Conservation (phyloP, 768 basidiomycete genomes). For the Tylopilus sp. region DNA sequence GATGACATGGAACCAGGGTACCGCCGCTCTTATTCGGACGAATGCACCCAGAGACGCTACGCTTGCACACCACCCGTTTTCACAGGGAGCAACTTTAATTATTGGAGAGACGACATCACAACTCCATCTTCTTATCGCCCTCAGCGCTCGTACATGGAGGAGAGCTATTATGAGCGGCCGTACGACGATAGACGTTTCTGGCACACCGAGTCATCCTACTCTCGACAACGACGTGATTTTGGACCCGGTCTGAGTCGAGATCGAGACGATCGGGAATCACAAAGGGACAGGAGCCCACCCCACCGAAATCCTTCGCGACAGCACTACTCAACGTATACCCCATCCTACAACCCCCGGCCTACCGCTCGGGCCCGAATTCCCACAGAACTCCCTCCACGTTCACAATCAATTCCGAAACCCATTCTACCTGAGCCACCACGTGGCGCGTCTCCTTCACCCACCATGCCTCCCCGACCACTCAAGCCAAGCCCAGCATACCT, state of each 20-base stretch:
- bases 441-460: constrained; percentile 2
- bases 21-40: constrained; percentile 6
- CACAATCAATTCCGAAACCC: not conserved
- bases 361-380: constrained; percentile 10
- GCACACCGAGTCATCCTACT: constrained; percentile 8
- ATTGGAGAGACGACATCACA: constrained; percentile 21
- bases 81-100: constrained; percentile 14
- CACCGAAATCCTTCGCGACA: constrained; percentile 2
- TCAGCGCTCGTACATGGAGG: constrained; percentile 6
- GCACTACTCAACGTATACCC: constrained; percentile 9
- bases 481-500: constrained; percentile 38
- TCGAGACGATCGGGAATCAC: constrained; percentile 3
- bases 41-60: constrained; percentile 5
- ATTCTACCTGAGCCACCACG: not conserved
- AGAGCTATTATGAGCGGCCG: constrained; percentile 10
- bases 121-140: constrained; percentile 1
- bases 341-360: constrained; percentile 8
- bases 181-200: constrained; percentile 8
- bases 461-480: not conserved
- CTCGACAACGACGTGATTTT: constrained; percentile 6
- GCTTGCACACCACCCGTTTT: constrained; percentile 3
- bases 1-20: constrained; percentile 9
- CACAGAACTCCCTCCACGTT: not conserved
- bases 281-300: constrained; percentile 5
- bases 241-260: constrained; percentile 5